A percentile compares a stretch with the other conserved stretches of the same genome.
These are phyloP conservation scores for Colletotrichum filicis DNA, from an alignment of 2,329 filamentous ascomycete species.

Conservation along the genomic window DNA sequence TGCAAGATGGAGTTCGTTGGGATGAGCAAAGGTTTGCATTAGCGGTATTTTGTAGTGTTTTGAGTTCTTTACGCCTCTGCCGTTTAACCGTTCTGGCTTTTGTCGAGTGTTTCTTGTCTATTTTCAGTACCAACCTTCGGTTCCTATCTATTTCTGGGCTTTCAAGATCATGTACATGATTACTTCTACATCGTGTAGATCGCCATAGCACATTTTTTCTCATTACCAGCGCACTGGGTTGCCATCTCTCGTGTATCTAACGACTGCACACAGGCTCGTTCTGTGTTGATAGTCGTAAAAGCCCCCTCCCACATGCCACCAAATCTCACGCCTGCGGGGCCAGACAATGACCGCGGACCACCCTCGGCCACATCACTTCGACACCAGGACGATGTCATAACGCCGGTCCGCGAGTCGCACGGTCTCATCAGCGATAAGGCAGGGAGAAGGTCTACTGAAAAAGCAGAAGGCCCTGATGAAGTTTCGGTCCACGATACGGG, in stretches of 20 bases:
- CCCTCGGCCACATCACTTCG: neutral
- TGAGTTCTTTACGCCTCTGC: neutral
- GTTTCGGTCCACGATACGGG: neutral
- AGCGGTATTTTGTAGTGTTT: neutral
- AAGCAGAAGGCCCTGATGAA: neutral
- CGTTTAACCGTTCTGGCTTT: neutral
- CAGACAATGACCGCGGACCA: neutral
- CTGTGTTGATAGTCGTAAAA: neutral
- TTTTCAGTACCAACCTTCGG: neutral
- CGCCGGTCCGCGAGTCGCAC: neutral
- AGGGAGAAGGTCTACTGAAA: neutral
- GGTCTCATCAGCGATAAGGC: neutral
- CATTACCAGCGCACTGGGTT: too few relatives aligned
- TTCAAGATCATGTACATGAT: neutral
- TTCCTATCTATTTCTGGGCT: neutral
- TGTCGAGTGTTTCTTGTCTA: neutral
- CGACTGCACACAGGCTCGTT: neutral
- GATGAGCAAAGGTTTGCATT: neutral
- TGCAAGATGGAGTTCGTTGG: neutral
- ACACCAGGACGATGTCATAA: constrained; percentile 4
- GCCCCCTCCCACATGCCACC: neutral
- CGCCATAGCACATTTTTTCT: neutral
- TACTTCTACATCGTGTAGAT: neutral
- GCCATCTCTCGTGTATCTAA: neutral
- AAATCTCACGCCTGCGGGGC: neutral